Conservation (phyloP, 768 basidiomycete species). For the Mycena kentingensis region DNA sequence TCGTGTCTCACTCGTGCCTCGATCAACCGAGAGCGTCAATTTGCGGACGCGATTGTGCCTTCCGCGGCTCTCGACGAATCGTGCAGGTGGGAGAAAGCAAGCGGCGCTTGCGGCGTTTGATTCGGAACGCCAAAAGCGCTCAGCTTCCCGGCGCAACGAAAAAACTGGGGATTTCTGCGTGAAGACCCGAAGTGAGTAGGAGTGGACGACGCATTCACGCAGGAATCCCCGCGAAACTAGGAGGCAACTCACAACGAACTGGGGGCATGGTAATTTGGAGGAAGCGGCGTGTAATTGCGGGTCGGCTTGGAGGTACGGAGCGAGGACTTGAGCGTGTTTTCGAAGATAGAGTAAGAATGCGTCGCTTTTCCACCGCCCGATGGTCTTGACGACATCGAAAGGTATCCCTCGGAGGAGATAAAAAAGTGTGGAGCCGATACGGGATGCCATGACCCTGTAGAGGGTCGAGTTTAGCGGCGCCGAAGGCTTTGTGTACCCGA, state of each 20-base stretch:
- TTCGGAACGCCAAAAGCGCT: no score
- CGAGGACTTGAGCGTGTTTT: conserved; percentile 31
- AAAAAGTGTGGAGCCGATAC: conserved; percentile 36
- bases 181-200: conserved; percentile 5
- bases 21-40: no score
- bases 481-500: conserved; percentile 13
- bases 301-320: conserved; percentile 31
- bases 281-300: conserved; percentile 15
- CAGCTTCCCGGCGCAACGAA: not conserved
- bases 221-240: conserved; percentile 10
- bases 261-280: conserved; percentile 11
- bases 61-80: no score
- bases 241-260: conserved; percentile 16
- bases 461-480: not conserved
- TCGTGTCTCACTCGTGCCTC: no score
- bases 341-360: conserved; percentile 31
- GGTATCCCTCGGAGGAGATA: conserved; percentile 39
- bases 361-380: conserved; percentile 35
- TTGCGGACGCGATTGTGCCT: no score
- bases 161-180: not conserved
- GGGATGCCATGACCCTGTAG: conserved; percentile 30
- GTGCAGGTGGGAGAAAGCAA: no score
- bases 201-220: conserved; percentile 18
- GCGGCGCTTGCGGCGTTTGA: no score
- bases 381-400: conserved; percentile 40